Base-by-base conservation (phyloP, 2,329 filamentous ascomycete genomes). In the Claviceps humidiphila region DNA sequence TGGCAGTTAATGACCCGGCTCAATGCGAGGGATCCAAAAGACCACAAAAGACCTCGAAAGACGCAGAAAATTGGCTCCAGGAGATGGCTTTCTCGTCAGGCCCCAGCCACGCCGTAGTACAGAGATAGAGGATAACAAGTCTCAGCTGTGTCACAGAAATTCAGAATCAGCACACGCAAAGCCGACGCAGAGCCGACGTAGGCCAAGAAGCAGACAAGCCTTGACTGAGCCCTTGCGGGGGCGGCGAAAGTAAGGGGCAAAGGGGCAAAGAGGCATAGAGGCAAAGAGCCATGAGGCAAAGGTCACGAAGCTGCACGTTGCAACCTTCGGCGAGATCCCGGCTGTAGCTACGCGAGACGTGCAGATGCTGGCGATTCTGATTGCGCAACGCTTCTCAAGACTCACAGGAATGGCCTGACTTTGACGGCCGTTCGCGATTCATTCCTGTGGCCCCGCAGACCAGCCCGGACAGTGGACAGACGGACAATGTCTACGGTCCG, bases 331-430 rank as follows among this genome's bases (percentile, higher is more conserved):
- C 53, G 50, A 54, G 46, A 24, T 51, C 53, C 50, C 53, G 53
- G 53, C 44, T 43, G 26, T 14, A 6, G 16, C 22, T 6, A 44
- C 45, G 38, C 24, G 47, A 30, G 34, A 30, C 22, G 40, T 40
- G 22, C 41, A 40, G 20, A 34, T 30, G 41, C 42, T 40, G 42
- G 37, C 41, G 43, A 3, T 26, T 34, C 16, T 46, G 24, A 46
- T 46, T 34, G 26, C 16, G 44, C 45, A 16, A 34, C 17, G 42
- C 49, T 37, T 34, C 38, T 20, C 20, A 39, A 47, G 44, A 24
- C 45, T 47, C 30, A 38, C 30, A 37, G 22, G 30, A 57, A 56
- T 58, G 57, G 57, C 56, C 50, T 58, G 56, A 58, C 56, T 54
- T 54, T 54, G 44, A 44, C 38, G 34, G 38, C 30, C 22, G 26